Percentiles rank a stretch among this genome's conserved stretches.
Evolutionary conservation across 352 stramenopile species (phyloP).

Genomic region (Sclerospora graminicola): DNA sequence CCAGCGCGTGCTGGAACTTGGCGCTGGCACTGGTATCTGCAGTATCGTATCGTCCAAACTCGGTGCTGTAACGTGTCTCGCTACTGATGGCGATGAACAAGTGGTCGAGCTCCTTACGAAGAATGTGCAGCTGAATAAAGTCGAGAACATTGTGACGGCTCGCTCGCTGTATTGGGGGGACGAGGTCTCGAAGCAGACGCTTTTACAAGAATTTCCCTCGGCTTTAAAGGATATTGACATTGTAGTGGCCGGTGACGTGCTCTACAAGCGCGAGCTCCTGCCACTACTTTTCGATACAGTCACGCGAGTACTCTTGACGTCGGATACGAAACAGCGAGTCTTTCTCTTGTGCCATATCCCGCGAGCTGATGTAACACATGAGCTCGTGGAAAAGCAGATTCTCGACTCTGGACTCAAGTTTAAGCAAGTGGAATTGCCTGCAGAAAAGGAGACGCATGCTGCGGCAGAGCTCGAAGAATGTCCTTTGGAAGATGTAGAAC

Average conservation of each 20-base stretch:
- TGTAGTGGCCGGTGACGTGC: constrained; percentile 61
- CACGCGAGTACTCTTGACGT: constrained; percentile 15
- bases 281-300: constrained; percentile 56
- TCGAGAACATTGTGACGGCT: constrained; percentile 14
- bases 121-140: constrained; percentile 39
- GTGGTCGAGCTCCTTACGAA: constrained; percentile 38
- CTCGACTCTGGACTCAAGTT: constrained; percentile 29
- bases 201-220: constrained; percentile 20
- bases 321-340: constrained; percentile 6
- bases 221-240: constrained; percentile 31
- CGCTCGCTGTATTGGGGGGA: constrained; percentile 52
- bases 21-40: constrained; percentile 59
- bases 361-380: constrained; percentile 56
- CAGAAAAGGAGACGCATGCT: constrained; percentile 13
- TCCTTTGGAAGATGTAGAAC: constrained; percentile 39
- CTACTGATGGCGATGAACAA: constrained; percentile 58
- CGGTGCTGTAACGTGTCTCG: constrained; percentile 32
- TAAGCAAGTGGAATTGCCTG: constrained; percentile 20
- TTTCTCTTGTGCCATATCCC: constrained; percentile 68
- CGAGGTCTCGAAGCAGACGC: constrained; percentile 21
- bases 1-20: constrained; percentile 54
- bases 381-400: constrained; percentile 39
- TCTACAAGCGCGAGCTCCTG: constrained; percentile 67
- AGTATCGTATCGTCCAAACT: constrained; percentile 55
- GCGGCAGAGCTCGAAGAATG: constrained; percentile 33